Evolutionary conservation across 345 rosid genomes (phyloP).

Genomic region (Ceriops decandra): DNA sequence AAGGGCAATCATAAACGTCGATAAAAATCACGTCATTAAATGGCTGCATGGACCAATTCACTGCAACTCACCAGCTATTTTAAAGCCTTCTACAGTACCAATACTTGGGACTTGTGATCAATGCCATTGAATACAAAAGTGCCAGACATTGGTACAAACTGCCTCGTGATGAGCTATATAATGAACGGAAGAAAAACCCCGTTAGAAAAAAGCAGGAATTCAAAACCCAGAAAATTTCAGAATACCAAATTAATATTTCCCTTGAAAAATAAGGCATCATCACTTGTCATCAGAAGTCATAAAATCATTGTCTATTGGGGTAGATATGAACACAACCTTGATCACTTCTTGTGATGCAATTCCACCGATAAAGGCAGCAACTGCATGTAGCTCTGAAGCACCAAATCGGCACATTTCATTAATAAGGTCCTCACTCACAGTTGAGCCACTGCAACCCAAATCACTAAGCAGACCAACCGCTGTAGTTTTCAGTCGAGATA

Average conservation of each 20-base stretch:
- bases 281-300: not conserved
- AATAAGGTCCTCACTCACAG: conserved; percentile 84
- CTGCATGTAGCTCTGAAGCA: conserved; percentile 93
- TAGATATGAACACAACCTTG: conserved; percentile 43
- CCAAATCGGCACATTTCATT: conserved; percentile 95
- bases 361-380: conserved; percentile 91
- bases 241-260: not conserved
- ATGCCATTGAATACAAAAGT: conserved; percentile 89
- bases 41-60: not conserved
- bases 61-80: conserved; percentile 1
- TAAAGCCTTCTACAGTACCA: conserved; percentile 39
- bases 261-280: not conserved
- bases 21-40: not conserved
- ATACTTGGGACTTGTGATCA: conserved; percentile 85
- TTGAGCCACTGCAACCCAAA: conserved; percentile 77
- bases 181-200: not conserved
- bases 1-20: not conserved
- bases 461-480: conserved; percentile 66
- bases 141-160: conserved; percentile 86
- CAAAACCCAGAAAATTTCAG: not conserved
- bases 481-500: conserved; percentile 69
- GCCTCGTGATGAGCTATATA: conserved; percentile 89
- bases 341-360: conserved; percentile 92
- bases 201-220: not conserved
- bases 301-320: too few relatives aligned